Evolutionary conservation across 345 rosid genomes (phyloP), one percentile per base, ranked within the genome.

Genomic region (Eucalyptus cloeziana): DNA sequence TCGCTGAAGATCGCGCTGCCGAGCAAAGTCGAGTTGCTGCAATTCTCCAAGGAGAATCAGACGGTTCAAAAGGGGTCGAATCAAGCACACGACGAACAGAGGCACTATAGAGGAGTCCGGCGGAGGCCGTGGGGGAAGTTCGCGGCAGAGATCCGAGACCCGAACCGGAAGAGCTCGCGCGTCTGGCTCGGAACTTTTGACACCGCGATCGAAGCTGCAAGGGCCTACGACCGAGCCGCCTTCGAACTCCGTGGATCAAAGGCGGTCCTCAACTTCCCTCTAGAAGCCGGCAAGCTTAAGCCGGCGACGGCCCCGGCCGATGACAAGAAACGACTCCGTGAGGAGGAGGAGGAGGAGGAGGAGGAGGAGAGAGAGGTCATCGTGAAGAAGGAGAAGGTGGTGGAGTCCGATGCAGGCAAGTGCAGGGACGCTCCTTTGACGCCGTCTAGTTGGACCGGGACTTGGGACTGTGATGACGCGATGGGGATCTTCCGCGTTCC

Each of bases 61-160:
- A 45, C 51, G 40, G 88, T 49, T 43, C 45, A 31, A 83, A 17
- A 81, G 27, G 62, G 69, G 12, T 50, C 62, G 24, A 19, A 49
- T 22, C 44, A 71, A 5, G 76, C 79, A 6, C 93, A 3, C 31
- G 90, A 92, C 50, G 93, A 91, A 49, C 88, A 80, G 89, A 91
- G 87, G 93, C 99, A 94, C 83, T 96, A 96, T 93, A 95, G 99
- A 92, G 99, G 99, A n/a, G 99, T 97, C 86, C 92, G 99, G 88
- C 93, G 89, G 90, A 92, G 99, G 92, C 98, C 99, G 58, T 97
- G 99, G 99, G 99, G 99, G 7, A 97, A 96, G 91, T 97, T 92
- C 91, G 99, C 99, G 8, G 99, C 99, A 67, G 99, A 97, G 96
- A 97, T 97, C 90, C 93, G 99, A 15, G 99, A 97, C 86, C 99